Conservation (phyloP, 306 rosid species). For the Erythrophleum fordii region DNA sequence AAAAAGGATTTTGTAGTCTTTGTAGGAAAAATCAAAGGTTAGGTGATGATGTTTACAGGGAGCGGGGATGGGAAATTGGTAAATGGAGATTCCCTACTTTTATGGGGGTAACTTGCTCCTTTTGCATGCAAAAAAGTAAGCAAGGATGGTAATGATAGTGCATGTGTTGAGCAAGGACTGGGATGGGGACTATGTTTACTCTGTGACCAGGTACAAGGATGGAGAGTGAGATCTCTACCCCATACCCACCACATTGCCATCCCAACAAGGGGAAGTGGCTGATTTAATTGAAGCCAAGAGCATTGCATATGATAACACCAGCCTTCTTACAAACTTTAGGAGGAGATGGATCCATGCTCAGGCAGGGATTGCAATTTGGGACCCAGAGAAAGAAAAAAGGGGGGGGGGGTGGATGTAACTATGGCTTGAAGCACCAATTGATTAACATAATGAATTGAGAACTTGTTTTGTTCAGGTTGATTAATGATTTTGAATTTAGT, state of each 20-base stretch:
- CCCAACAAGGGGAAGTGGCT: not conserved
- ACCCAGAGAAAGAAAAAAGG: not conserved
- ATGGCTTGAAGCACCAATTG: not conserved
- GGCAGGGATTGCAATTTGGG: not conserved
- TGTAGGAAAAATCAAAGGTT: not conserved
- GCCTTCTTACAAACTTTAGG: not conserved
- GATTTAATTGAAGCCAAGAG: not conserved
- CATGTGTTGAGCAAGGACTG: not conserved
- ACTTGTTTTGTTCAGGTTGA: not conserved
- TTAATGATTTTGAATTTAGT: not conserved
- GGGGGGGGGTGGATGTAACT: not conserved
- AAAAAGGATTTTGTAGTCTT: too few relatives aligned
- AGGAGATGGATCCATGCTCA: not conserved
- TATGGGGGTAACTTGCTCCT: not conserved
- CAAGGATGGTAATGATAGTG: not conserved
- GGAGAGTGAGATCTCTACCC: not conserved
- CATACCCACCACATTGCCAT: not conserved
- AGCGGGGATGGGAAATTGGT: not conserved
- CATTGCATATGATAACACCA: not conserved
- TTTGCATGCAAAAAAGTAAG: not conserved
- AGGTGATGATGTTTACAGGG: not conserved
- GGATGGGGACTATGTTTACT: not conserved
- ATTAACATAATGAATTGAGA: not conserved
- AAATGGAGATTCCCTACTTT: not conserved
- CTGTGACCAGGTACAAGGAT: not conserved